Base-by-base conservation (phyloP, 352 stramenopile genomes). In the Globisporangium cystogenes region DNA sequence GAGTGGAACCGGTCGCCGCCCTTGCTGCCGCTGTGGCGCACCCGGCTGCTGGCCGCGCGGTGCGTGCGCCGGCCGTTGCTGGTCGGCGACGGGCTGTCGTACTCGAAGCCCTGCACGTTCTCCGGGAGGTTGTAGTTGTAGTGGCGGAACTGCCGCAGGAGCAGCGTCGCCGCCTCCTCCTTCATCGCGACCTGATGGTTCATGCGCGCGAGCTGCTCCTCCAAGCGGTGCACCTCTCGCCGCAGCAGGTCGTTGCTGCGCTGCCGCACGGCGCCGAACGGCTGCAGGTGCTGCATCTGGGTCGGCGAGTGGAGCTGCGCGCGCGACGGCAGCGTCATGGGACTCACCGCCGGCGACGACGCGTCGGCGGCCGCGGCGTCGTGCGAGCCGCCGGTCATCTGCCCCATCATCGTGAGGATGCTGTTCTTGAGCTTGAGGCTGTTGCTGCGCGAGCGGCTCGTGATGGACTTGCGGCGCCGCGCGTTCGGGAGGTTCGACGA, bases 121-220 rank as follows among this genome's bases (percentile, higher is more conserved):
- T 86, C 76, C 4, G 81, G 74, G 18, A 92, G 63, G 43, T 88
- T 92, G 63, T 92, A 92, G 49, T 92, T 92, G 74, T 87, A 90
- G 41, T 78, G 88, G 2, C 78, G 76, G 46, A 92, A 88, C 8
- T 70, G 53, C 7, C 76, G 70, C 68, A 92, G 68, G 4, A 70
- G 75, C 33, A 73, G 64, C 55, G 81, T 85, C 0, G 76, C 76
- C 4, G 53, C 33, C 18, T 84, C 71, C 53, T 90, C 81, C 35
- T 92, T 92, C 15, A 76, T 51, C 4, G 56, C 55, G 1, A 92
- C 74, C 59, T 92, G 74, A 27, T 76, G 66, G 51, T 86, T 80
- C 24, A 92, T 62, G 44, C 76, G 83, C 1, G 68, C 67, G 2
- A 87, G 51, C 37, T 87, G 74, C 4, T 73, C 72, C 43, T 92